Evolutionary conservation across 805 yeast species (phyloP), one percentile per base, ranked within the genome.

Genomic region (Schwanniomyces polymorphus): DNA sequence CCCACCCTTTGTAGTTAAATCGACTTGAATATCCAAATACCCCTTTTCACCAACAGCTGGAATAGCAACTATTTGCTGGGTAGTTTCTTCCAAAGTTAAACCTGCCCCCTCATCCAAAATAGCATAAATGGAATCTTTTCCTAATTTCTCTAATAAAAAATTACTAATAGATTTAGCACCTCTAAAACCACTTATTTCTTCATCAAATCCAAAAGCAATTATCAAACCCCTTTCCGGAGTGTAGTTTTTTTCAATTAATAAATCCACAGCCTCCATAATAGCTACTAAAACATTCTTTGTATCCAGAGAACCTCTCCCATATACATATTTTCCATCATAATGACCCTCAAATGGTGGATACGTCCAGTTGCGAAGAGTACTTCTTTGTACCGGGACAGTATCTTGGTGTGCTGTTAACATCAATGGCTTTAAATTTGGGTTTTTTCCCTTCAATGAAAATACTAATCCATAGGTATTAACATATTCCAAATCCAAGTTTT

Each of bases 251-350:
- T 62, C 56, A 35, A 87, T 56, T 33, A 86, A 66, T 28, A 85
- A 63, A 56, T 85, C 89, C 21, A 81, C 59, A 2, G 91, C 76
- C 61, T 87, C 91, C 57, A 88, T 63, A 43, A 85, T 76, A 2
- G 83, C 87, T 53, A 85, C 72, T 38, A 90, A 69, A 28, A 82
- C 67, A 59, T 84, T 84, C 63, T 89, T 90, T 62, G 91, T 84
- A 64, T 90, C 97, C 37, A 77, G 65, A 5, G 88, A 62, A 37
- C 97, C 96, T 59, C 96, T 79, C 6, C 96, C 96, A 78, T 84
- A 87, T 4, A 90, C 56, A 38, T 60, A 68, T 33, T 74, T 68
- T 10, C 89, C 90, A 56, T 89, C 95, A 59, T 70, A 86, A 55
- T 75, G 70, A 2, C 72, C 74, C 14, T 57, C 63, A 49, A 81